These are phyloP conservation scores for Ophiostoma angusticollis DNA, from an alignment of 2,329 filamentous ascomycete genomes.

Conservation along the genomic window DNA sequence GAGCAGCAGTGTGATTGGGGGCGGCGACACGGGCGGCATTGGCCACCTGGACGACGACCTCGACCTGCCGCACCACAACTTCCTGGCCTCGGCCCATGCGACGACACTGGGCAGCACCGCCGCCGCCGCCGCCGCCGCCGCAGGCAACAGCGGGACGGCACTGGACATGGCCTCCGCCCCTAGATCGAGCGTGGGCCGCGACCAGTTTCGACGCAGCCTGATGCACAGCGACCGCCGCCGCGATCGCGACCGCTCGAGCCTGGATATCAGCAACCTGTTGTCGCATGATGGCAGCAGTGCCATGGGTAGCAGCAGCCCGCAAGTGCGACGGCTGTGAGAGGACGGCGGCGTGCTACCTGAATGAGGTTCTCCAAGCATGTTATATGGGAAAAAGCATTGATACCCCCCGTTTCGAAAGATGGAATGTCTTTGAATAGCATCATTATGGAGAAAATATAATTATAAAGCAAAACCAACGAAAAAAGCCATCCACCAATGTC, in stretches of 20 bases:
- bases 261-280: constrained; percentile 44
- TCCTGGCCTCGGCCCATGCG: constrained; percentile 2
- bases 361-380: neutral
- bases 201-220: constrained; percentile 25
- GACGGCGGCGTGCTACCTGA: no score
- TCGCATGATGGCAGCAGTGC: constrained; percentile 46
- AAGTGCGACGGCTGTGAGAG: constrained; percentile 23
- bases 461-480: neutral
- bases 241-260: constrained; percentile 31
- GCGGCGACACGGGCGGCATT: neutral
- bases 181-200: constrained; percentile 5
- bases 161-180: no score
- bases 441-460: neutral
- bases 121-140: neutral
- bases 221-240: constrained; percentile 28
- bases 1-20: constrained; percentile 23
- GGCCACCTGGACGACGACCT: constrained; percentile 21
- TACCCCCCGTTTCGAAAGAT: no score
- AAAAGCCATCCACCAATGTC: no score
- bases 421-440: no score
- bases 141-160: constrained; percentile 1
- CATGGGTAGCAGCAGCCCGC: constrained; percentile 43
- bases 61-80: constrained; percentile 10
- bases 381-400: neutral
- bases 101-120: no score